Conservation (phyloP, 495 filamentous ascomycete genomes). For the Lophiotrema nucula region DNA sequence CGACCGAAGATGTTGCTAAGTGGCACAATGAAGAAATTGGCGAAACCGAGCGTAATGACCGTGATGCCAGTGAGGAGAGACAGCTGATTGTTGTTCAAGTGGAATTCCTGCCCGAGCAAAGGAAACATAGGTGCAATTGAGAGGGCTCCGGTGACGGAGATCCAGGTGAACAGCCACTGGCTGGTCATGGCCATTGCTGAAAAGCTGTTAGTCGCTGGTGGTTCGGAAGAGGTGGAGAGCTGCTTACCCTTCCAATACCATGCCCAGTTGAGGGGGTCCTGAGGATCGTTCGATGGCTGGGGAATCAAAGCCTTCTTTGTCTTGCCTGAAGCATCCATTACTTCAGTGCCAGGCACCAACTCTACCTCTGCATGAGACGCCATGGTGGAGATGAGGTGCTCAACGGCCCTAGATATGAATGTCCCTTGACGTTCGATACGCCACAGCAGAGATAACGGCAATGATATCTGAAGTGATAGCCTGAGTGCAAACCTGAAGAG, state of each 20-base stretch:
- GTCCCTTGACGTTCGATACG: background rate
- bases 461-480: background rate
- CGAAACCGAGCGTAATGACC: slow-evolving; percentile 62
- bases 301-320: slow-evolving; percentile 60
- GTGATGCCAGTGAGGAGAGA: slow-evolving; percentile 60
- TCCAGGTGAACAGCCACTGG: slow-evolving; percentile 49
- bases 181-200: slow-evolving; percentile 48
- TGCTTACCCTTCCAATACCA: slow-evolving; percentile 54
- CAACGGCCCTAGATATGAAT: background rate
- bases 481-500: background rate
- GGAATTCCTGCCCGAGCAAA: slow-evolving; percentile 56
- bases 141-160: slow-evolving; percentile 56
- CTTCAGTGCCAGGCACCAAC: slow-evolving; percentile 61
- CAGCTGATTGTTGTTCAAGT: slow-evolving; percentile 49
- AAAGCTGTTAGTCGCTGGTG: slow-evolving; percentile 58
- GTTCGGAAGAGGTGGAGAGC: slow-evolving; percentile 53
- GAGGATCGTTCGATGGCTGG: slow-evolving; percentile 60
- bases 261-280: slow-evolving; percentile 66
- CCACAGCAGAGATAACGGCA: background rate
- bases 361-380: slow-evolving; percentile 38
- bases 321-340: slow-evolving; percentile 52
- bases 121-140: slow-evolving; percentile 52
- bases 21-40: slow-evolving; percentile 58
- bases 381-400: background rate
- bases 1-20: slow-evolving; percentile 58